Evolutionary conservation across 2,329 filamentous ascomycete genomes (phyloP), one percentile per base, ranked within the genome.

Genomic region (Dichotomopilus funicola): DNA sequence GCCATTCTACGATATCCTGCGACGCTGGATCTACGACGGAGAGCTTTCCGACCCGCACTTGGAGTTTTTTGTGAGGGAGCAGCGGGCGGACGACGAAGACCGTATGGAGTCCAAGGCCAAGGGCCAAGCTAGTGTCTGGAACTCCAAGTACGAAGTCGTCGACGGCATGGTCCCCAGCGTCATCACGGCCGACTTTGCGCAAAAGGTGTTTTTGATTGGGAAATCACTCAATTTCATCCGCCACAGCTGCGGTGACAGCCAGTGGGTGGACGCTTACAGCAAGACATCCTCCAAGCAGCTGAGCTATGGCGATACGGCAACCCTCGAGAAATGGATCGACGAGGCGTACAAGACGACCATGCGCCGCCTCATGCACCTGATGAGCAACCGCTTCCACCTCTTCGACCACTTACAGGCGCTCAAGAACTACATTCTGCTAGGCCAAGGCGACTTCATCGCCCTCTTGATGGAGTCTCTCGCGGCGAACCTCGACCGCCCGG

Each of bases 161-260:
- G 80, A 88, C 56, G 79, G 82, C 48, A 94, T 96, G 88, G 85
- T 96, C 31, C 94, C 94, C 0, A 91, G 87, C 43, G 97, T 97
- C 66, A 91, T 96, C 63, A 95, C 90, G 0, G 80, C 87, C 45
- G 91, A 96, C 59, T 96, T 99, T 72, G 91, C 94, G 0, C 89
- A 94, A 63, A 96, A 96, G 67, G 89, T 99, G 5, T 97, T 97
- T 65, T 75, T 99, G 6, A 99, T 99, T 64, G 94, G 94, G 55
- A 99, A 99, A 71, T 96, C 91, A 4, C 79, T 99, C 53, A 99
- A 99, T 71, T 99, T 99, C 71, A 96, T 99, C 68, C 86, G 94
- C 31, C 91, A 96, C 71, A 92, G 91, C 63, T 99, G 94, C 68
- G 87, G 87, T 7, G 95, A 99, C 69, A 89, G 91, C 31, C 83